These are phyloP conservation scores for Ophiocordyceps australis DNA, from an alignment of 2,329 filamentous ascomycete species.

Conservation along the genomic window DNA sequence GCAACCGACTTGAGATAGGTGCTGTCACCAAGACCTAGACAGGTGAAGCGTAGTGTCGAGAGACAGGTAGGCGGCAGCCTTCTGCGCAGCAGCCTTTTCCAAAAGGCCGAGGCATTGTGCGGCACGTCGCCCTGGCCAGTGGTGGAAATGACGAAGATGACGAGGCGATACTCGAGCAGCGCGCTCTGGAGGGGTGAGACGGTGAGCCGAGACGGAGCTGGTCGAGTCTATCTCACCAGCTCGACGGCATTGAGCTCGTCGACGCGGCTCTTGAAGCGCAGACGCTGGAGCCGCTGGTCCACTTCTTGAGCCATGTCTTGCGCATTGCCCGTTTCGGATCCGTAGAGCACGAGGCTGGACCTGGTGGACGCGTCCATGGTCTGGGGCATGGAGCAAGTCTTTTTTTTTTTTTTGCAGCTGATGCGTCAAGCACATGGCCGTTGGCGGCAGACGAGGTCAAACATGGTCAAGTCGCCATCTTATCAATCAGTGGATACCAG, in stretches of 20 bases:
- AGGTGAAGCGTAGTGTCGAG: slow-evolving; percentile 51
- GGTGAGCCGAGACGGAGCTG: no score
- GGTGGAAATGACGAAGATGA: slow-evolving; percentile 74
- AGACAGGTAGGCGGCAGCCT: slow-evolving; percentile 58
- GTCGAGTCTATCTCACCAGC: slow-evolving; percentile 37
- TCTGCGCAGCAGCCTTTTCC: slow-evolving; percentile 68
- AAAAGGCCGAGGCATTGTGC: slow-evolving; percentile 63
- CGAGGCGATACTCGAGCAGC: slow-evolving; percentile 33
- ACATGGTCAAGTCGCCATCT: no score
- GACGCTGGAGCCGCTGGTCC: slow-evolving; percentile 51
- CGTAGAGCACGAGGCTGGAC: slow-evolving; percentile 59
- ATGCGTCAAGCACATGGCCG: no score
- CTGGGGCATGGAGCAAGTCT: no score
- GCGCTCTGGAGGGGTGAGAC: slow-evolving; percentile 19
- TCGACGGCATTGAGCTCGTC: slow-evolving; percentile 61
- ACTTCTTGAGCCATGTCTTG: slow-evolving; percentile 83
- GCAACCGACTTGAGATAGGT: slow-evolving; percentile 70
- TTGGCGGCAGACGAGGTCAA: no score
- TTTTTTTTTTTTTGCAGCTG: no score
- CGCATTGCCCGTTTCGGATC: slow-evolving; percentile 86
- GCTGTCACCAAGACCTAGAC: slow-evolving; percentile 85
- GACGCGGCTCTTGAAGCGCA: slow-evolving; percentile 62
- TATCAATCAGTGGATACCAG: no score
- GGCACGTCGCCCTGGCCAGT: slow-evolving; percentile 92
- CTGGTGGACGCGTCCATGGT: no score